Percentiles rank a stretch among this genome's conserved stretches.
These are phyloP conservation scores for Penicillium polonicum DNA, from an alignment of 2,329 filamentous ascomycete species.

Conservation along the genomic window DNA sequence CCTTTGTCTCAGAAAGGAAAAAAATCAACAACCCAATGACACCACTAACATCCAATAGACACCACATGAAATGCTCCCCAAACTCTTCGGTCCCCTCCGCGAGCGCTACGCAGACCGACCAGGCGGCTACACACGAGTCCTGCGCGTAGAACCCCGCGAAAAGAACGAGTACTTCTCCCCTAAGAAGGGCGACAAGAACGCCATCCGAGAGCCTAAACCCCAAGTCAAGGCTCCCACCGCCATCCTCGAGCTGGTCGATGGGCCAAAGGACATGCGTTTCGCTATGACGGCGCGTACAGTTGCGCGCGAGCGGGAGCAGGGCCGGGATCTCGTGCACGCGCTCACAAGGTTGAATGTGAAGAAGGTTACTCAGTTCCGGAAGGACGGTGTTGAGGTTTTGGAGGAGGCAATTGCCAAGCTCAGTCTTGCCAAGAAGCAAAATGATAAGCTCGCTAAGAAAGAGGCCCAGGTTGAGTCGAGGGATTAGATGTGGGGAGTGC, in stretches of 20 bases:
- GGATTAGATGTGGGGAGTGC: neutral
- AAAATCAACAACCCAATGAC: slow-evolving; percentile 1
- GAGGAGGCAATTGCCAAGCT: slow-evolving; percentile 61
- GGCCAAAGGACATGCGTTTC: slow-evolving; percentile 89
- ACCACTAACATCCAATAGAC: slow-evolving; percentile 29
- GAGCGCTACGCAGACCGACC: slow-evolving; percentile 74
- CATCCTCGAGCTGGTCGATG: slow-evolving; percentile 92
- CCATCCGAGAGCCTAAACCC: slow-evolving; percentile 21
- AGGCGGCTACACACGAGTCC: slow-evolving; percentile 91
- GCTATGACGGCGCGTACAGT: slow-evolving; percentile 87
- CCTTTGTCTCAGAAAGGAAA: neutral
- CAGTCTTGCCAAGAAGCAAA: slow-evolving; percentile 48
- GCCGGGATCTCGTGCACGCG: slow-evolving; percentile 62
- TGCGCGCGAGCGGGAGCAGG: slow-evolving; percentile 55
- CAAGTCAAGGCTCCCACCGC: slow-evolving; percentile 84
- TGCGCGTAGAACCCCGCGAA: slow-evolving; percentile 86
- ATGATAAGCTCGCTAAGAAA: slow-evolving; percentile 32
- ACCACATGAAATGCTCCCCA: slow-evolving; percentile 60
- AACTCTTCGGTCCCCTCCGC: slow-evolving; percentile 81
- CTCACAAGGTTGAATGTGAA: slow-evolving; percentile 74
- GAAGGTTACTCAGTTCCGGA: slow-evolving; percentile 78
- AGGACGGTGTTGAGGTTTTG: slow-evolving; percentile 65
- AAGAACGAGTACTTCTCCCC: slow-evolving; percentile 26
- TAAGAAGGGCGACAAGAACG: slow-evolving; percentile 18
- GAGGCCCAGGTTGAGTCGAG: slow-evolving; percentile 22